Conservation (phyloP, 148 eudicot genomes). For the Diospyros kaki region DNA sequence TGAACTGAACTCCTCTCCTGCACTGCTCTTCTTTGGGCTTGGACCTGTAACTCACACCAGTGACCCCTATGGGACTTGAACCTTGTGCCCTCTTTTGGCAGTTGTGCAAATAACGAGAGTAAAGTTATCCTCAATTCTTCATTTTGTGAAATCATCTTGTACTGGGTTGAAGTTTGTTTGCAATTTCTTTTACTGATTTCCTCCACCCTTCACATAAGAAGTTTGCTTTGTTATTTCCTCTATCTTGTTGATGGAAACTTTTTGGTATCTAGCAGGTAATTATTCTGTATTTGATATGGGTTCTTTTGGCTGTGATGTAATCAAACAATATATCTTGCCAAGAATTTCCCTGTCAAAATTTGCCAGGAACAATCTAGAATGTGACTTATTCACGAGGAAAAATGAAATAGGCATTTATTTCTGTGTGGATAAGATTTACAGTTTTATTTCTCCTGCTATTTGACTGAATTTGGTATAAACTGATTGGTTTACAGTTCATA, state of each 20-base stretch:
- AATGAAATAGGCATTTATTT: not conserved
- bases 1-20: too few species aligned
- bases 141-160: not conserved
- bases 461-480: not conserved
- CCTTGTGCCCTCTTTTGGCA: not conserved
- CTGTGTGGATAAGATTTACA: not conserved
- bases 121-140: not conserved
- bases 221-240: not conserved
- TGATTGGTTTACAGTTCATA: not conserved
- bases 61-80: not conserved
- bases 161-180: not conserved
- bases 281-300: not conserved
- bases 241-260: not conserved
- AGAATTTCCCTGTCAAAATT: not conserved
- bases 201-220: not conserved
- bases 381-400: not conserved
- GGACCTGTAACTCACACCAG: not conserved
- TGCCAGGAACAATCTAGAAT: not conserved
- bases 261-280: not conserved
- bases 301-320: not conserved
- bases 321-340: not conserved
- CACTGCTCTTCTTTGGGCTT: not conserved
- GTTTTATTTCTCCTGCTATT: not conserved
- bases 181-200: not conserved
- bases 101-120: not conserved